Conservation (phyloP, 257 asterid genomes). For the Capsicum chinense region DNA sequence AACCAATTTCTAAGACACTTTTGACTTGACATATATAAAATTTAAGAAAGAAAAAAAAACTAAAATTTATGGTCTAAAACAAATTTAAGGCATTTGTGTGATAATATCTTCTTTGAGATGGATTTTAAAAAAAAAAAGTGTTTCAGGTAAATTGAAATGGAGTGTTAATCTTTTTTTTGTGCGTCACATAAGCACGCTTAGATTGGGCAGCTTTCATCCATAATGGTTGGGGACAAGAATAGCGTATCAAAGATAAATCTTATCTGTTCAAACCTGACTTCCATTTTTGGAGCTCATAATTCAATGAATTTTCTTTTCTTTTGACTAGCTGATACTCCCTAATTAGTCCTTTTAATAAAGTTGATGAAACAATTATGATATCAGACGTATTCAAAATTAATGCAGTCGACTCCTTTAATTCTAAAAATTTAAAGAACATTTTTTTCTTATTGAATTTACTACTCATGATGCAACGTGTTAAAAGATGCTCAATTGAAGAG, state of each 20-base stretch:
- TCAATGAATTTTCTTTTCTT: conserved; percentile 4
- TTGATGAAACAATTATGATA: background rate
- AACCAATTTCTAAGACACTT: background rate
- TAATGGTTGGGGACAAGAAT: conserved; percentile 14
- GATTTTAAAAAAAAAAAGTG: background rate
- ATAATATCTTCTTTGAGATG: background rate
- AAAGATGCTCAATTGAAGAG: background rate
- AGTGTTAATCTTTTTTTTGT: background rate
- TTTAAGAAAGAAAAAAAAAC: no score
- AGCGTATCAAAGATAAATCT: background rate
- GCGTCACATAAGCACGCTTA: background rate
- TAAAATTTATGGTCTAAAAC: no score
- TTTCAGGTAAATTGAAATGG: no score
- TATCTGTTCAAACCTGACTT: background rate
- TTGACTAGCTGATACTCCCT: background rate
- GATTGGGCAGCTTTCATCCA: background rate
- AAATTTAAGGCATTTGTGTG: no score
- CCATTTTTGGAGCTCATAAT: background rate
- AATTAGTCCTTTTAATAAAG: background rate
- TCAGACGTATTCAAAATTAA: background rate
- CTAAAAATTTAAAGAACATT: background rate
- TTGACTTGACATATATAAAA: background rate
- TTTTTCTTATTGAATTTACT: background rate
- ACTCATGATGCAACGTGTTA: background rate
- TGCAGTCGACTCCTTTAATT: no score